Evolutionary conservation across 305 asterid genomes (phyloP).

Genomic region (Andrographis paniculata): DNA sequence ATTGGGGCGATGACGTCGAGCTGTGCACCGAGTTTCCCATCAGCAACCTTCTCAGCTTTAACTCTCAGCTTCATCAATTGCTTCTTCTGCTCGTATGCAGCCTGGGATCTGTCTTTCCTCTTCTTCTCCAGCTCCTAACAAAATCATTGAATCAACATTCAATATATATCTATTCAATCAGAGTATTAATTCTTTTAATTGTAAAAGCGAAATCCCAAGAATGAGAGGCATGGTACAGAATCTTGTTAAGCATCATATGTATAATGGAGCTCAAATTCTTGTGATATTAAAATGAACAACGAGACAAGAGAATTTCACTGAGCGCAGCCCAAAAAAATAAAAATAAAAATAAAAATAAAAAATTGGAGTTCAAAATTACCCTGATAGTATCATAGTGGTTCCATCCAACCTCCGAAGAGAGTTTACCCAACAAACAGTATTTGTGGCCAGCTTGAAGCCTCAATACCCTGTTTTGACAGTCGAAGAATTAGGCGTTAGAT

Average conservation of each 20-base stretch:
- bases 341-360: not conserved
- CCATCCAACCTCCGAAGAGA: conserved; percentile 97
- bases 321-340: too few species aligned
- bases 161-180: too few species aligned
- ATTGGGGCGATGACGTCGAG: conserved; percentile 55
- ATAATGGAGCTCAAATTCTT: too few species aligned
- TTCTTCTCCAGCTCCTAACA: conserved; percentile 69
- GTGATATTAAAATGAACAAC: too few species aligned
- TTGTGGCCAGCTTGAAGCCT: conserved; percentile 94
- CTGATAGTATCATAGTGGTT: conserved; percentile 79
- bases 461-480: conserved; percentile 51
- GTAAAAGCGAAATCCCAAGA: too few species aligned
- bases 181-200: too few species aligned
- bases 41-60: conserved; percentile 66
- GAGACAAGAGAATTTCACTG: too few species aligned
- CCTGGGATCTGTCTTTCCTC: conserved; percentile 84
- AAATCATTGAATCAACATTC: not conserved
- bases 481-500: not conserved
- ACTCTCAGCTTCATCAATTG: conserved; percentile 55
- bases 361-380: conserved; percentile 28
- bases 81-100: conserved; percentile 62
- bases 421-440: too few species aligned
- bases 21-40: conserved; percentile 69
- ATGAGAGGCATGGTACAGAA: too few species aligned
- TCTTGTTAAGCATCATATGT: too few species aligned